Percentiles rank a stretch among this genome's conserved stretches.
Conservation (phyloP, 2,329 filamentous ascomycete species). For the Gaeumannomyces tritici region DNA sequence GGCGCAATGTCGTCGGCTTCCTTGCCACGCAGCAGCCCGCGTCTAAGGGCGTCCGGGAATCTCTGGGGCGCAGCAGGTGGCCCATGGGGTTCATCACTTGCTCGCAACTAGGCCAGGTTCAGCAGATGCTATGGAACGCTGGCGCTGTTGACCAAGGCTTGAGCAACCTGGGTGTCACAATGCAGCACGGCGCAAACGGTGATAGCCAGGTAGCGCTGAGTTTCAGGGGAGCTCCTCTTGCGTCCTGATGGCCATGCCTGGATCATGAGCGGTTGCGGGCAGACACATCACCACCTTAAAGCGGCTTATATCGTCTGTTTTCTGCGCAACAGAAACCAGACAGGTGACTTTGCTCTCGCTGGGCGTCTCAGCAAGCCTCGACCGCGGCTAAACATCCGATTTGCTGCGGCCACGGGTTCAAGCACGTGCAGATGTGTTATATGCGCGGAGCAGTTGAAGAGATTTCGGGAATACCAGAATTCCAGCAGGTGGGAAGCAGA, state of each 20-base stretch:
- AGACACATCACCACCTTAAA: too few relatives aligned
- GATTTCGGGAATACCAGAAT: not conserved
- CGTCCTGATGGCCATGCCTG: not conserved
- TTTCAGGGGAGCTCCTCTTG: constrained; percentile 34
- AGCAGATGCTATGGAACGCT: constrained; percentile 66
- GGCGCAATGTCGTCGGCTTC: constrained; percentile 55
- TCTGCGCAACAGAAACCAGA: not conserved
- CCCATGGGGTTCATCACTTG: constrained; percentile 66
- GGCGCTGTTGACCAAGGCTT: constrained; percentile 53
- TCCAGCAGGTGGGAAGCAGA: not conserved
- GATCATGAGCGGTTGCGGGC: not conserved
- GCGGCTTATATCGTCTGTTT: too few relatives aligned
- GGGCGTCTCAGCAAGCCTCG: not conserved
- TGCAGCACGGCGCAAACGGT: constrained; percentile 26
- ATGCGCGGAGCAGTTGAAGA: not conserved
- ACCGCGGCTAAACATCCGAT: not conserved
- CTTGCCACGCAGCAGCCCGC: constrained; percentile 60
- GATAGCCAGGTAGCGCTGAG: constrained; percentile 38
- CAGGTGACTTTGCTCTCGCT: not conserved
- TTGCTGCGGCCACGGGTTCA: not conserved
- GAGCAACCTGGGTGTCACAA: constrained; percentile 44
- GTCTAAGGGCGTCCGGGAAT: constrained; percentile 69
- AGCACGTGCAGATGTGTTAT: not conserved
- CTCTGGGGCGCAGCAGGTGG: constrained; percentile 55
- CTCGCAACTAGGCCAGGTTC: constrained; percentile 43